Conservation (phyloP, 2,329 filamentous ascomycete species). For the Penicillium sp. region DNA sequence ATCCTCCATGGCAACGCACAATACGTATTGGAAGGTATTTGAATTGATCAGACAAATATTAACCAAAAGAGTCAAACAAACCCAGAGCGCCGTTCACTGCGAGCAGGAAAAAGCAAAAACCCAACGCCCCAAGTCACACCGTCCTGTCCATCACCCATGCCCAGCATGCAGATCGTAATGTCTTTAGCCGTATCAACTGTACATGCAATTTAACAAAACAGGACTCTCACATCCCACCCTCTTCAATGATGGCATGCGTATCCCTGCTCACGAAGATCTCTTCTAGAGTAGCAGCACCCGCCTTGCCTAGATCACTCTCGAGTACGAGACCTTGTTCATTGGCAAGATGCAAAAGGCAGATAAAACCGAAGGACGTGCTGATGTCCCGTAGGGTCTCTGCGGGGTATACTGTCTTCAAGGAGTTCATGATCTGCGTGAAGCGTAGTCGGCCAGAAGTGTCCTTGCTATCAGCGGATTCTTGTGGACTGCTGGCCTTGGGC, state of each 20-base stretch:
- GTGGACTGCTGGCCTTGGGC: constrained; percentile 30
- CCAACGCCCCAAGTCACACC: constrained; percentile 19
- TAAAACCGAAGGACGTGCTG: constrained; percentile 89
- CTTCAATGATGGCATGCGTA: constrained; percentile 39
- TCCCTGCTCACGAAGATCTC: constrained; percentile 46
- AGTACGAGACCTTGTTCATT: constrained; percentile 89
- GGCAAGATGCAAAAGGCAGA: constrained; percentile 82
- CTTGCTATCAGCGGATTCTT: constrained; percentile 32
- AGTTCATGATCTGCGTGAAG: constrained; percentile 91
- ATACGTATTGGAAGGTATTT: not conserved
- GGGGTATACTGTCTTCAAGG: constrained; percentile 78
- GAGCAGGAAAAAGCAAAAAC: constrained; percentile 14
- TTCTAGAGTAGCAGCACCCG: constrained; percentile 37
- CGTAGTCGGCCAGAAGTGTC: constrained; percentile 58
- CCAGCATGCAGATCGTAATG: constrained; percentile 12
- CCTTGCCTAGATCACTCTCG: constrained; percentile 50
- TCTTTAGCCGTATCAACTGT: constrained; percentile 16
- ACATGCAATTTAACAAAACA: constrained; percentile 15
- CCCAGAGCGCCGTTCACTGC: constrained; percentile 17
- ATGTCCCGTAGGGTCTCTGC: constrained; percentile 87
- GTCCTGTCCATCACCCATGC: constrained; percentile 23
- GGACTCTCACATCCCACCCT: constrained; percentile 27
- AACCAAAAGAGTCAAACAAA: constrained; percentile 3
- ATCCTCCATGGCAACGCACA: not conserved
- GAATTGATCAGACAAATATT: constrained; percentile 3